Conservation (phyloP, 1,139 yeast genomes). For the Candida dubliniensis region DNA sequence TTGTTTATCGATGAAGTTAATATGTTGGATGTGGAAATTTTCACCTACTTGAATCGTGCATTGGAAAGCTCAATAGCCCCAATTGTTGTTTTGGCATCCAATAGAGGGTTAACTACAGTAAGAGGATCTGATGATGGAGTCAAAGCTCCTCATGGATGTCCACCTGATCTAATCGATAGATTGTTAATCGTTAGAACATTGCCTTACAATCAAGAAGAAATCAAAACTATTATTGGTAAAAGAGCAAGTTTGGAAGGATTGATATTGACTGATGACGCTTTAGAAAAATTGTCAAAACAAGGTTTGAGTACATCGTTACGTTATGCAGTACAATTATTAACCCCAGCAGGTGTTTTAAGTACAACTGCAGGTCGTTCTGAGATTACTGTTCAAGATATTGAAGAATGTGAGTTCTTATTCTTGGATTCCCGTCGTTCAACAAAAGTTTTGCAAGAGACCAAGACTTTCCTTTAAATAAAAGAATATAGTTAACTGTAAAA, state of each 20-base stretch:
- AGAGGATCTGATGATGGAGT: slow-evolving; percentile 80
- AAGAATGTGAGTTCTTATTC: slow-evolving; percentile 82
- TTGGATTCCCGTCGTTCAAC: slow-evolving; percentile 89
- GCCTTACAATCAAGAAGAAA: slow-evolving; percentile 83
- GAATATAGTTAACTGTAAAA: background rate
- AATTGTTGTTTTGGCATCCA: slow-evolving; percentile 90
- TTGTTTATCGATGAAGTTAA: slow-evolving; percentile 96
- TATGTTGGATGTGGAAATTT: slow-evolving; percentile 95
- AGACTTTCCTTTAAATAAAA: slow-evolving; percentile 43
- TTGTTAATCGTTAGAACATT: slow-evolving; percentile 87
- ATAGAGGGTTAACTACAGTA: slow-evolving; percentile 88
- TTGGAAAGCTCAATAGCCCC: slow-evolving; percentile 92
- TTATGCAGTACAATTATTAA: slow-evolving; percentile 84
- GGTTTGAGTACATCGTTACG: slow-evolving; percentile 81
- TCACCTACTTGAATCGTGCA: slow-evolving; percentile 91
- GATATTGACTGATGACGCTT: slow-evolving; percentile 62
- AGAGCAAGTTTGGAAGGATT: slow-evolving; percentile 77
- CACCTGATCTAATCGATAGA: slow-evolving; percentile 91
- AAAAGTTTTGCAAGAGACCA: slow-evolving; percentile 60
- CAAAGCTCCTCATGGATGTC: slow-evolving; percentile 93
- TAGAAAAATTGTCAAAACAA: slow-evolving; percentile 67
- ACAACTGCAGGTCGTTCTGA: slow-evolving; percentile 71
- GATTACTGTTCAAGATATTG: slow-evolving; percentile 69
- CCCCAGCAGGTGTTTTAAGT: slow-evolving; percentile 88
- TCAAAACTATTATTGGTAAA: slow-evolving; percentile 75